These are phyloP conservation scores for Sarcomyxa edulis DNA, from an alignment of 768 basidiomycete genomes.

Conservation along the genomic window DNA sequence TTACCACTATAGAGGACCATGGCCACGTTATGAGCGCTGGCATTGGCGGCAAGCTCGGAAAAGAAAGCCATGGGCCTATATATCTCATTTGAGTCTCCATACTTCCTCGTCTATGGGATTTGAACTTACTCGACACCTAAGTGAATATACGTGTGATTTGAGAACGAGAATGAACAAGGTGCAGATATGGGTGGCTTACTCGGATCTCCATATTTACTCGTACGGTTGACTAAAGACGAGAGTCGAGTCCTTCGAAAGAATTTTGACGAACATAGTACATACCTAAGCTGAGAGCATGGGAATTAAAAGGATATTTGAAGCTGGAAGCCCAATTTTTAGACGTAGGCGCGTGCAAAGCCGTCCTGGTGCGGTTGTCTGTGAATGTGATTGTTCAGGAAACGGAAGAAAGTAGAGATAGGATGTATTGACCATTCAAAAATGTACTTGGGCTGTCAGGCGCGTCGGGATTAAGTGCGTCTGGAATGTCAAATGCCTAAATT, in stretches of 20 bases:
- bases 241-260: not conserved
- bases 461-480: constrained; percentile 51
- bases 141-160: too few relatives aligned
- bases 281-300: not conserved
- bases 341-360: constrained; percentile 65
- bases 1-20: constrained; percentile 66
- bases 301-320: constrained; percentile 21
- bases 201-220: constrained; percentile 8
- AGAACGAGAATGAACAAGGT: too few relatives aligned
- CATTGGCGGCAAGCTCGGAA: constrained; percentile 59
- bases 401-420: not conserved
- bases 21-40: constrained; percentile 41
- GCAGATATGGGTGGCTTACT: too few relatives aligned
- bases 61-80: constrained; percentile 63
- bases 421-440: constrained; percentile 55
- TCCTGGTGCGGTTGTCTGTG: constrained; percentile 40
- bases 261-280: not conserved
- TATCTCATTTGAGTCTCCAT: too few relatives aligned
- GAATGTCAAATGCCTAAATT: constrained; percentile 43
- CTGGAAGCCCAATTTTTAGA: constrained; percentile 40
- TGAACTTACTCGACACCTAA: constrained; percentile 32
- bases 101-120: too few relatives aligned
- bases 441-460: constrained; percentile 41
- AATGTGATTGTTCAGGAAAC: not conserved
- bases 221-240: not conserved